Conservation (phyloP, 2,329 filamentous ascomycete genomes). For the Clonostachys sp. region DNA sequence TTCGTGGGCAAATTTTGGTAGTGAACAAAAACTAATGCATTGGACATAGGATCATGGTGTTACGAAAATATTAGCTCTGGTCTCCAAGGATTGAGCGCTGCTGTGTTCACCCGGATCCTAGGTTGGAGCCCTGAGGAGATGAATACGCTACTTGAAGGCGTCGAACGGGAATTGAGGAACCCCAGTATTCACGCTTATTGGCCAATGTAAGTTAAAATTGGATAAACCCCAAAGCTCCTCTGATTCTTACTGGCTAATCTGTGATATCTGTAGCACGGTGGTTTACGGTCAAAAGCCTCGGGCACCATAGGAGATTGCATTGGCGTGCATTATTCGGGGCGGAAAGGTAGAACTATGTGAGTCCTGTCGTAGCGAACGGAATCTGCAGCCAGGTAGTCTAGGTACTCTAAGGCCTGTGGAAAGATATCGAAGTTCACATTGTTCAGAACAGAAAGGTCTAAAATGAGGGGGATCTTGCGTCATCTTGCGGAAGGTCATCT, state of each 20-base stretch:
- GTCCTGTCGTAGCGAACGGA: no score
- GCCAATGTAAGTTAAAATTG: conserved; percentile 22
- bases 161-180: conserved; percentile 25
- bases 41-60: conserved; percentile 11
- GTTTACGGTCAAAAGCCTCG: not conserved
- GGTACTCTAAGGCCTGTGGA: no score
- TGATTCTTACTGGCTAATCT: not conserved
- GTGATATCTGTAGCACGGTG: not conserved
- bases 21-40: no score
- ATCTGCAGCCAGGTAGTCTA: no score
- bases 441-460: no score
- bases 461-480: no score
- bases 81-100: conserved; percentile 27
- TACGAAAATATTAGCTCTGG: conserved; percentile 24
- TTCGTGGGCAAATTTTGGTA: no score
- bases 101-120: conserved; percentile 26
- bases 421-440: no score
- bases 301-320: no score
- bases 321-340: no score
- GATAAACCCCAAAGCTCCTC: not conserved
- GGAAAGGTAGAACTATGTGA: no score
- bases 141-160: conserved; percentile 21
- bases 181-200: conserved; percentile 28
- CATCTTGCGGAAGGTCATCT: no score
- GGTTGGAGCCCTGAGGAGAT: conserved; percentile 26